Evolutionary conservation across 768 basidiomycete genomes (phyloP), one percentile per base, ranked within the genome.

Genomic region (Boletus edulis): DNA sequence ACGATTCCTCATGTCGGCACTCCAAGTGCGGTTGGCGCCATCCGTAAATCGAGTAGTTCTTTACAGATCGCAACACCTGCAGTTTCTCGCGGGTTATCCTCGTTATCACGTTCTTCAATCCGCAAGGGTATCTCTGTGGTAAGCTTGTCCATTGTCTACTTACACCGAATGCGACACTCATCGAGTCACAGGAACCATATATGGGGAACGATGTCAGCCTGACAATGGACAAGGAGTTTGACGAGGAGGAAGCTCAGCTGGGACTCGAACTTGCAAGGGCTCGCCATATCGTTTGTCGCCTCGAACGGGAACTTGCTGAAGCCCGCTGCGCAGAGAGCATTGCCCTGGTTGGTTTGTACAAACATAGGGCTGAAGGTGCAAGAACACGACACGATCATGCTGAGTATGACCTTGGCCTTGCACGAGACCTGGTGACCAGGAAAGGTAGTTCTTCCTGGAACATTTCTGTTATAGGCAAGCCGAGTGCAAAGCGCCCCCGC

Each of bases 271-370:
- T 37, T 29, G 43, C 43, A 13, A 44, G 43, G 37, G 31, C 43
- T 4, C 17, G 2, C 44, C 13, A 14, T 4, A 10, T 9, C 10
- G 12, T 51, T 43, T 44, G 27, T 18, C 8, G 5, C 20, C 34
- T 52, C 10, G 51, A 52, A n/a, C 51, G 45, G 24, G 42, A 52
- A 12, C 51, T 52, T 24, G 35, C 51, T 29, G 15, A 52, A 24
- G 34, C 18, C 3, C 3, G 15, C 13, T 44, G 34, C 18, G 5
- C 9, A 14, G 43, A 52, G 22, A 29, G 34, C 18, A 38, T 15
- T 4, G 35, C 34, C 34, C 43, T 52, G 9, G 10, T 17, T 5
- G 38, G 8, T 3, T 34, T 52, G 43, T 52, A 52, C 22, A 52
- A 43, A 17, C 43, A 52, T 37, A 6, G 8, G 12, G n/a, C 15